phyloP scores from a whole-genome alignment of 2,329 filamentous ascomycete genomes.

The Helotiales sp. region DNA sequence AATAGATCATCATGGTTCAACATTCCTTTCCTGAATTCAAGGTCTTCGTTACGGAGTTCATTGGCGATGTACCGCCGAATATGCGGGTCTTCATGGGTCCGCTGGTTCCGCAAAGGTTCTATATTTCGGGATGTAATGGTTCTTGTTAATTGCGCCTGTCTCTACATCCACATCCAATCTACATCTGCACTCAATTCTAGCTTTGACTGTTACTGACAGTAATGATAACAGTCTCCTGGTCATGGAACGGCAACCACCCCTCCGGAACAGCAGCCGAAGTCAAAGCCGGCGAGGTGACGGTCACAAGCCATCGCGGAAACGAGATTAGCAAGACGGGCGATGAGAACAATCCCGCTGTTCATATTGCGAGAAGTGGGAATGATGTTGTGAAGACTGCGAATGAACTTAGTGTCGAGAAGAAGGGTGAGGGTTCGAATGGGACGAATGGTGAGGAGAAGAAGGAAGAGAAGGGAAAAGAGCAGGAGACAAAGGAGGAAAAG shows the following conservation, averaged over 20 bases:
- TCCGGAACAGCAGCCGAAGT: constrained; percentile 57
- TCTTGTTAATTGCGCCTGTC: neutral
- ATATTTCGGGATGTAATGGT: neutral
- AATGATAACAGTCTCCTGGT: constrained; percentile 56
- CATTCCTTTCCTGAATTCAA: neutral
- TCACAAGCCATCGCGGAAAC: constrained; percentile 62
- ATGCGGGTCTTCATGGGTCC: neutral
- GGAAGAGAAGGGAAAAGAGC: constrained; percentile 28
- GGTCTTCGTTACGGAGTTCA: neutral
- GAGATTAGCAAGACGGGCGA: constrained; percentile 64
- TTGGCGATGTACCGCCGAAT: neutral
- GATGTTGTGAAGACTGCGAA: constrained; percentile 64
- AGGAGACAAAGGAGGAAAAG: constrained; percentile 14
- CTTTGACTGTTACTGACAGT: neutral
- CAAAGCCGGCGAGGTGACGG: constrained; percentile 59
- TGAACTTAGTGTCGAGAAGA: constrained; percentile 52
- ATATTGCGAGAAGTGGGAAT: constrained; percentile 58
- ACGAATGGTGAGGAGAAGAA: constrained; percentile 37
- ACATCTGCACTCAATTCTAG: neutral
- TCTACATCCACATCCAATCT: too few relatives aligned
- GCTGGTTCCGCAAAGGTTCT: neutral
- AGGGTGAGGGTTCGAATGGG: constrained; percentile 17
- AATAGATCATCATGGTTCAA: neutral
- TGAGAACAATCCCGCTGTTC: constrained; percentile 60
- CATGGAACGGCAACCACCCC: constrained; percentile 56